phyloP scores from a whole-genome alignment of 768 basidiomycete species.

The Calocybe indica region DNA sequence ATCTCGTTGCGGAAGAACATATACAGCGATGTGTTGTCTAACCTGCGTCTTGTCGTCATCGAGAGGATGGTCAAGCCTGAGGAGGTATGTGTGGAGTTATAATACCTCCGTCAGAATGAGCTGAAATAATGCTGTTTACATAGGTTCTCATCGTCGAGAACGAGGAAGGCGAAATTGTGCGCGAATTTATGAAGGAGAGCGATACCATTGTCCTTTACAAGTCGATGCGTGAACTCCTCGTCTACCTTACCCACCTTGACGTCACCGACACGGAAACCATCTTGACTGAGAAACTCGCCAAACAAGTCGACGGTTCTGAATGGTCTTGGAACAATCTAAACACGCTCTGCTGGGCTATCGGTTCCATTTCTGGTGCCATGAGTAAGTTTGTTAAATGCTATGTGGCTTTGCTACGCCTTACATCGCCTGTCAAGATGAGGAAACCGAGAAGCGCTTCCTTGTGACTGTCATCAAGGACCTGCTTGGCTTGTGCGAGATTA shows the following conservation, averaged over 20 bases:
- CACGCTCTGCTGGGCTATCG: slow-evolving; percentile 99
- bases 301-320: slow-evolving; percentile 95
- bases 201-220: slow-evolving; percentile 99
- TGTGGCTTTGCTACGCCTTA: not conserved
- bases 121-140: slow-evolving; percentile 6
- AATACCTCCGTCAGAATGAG: not conserved
- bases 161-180: slow-evolving; percentile 98
- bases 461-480: slow-evolving; percentile 99
- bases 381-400: slow-evolving; percentile 51
- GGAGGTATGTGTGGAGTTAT: slow-evolving; percentile 54
- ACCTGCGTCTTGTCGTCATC: slow-evolving; percentile 91
- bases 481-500: slow-evolving; percentile 95
- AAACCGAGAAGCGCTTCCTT: slow-evolving; percentile 97
- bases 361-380: slow-evolving; percentile 98
- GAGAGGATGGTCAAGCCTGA: slow-evolving; percentile 99
- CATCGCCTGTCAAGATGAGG: slow-evolving; percentile 63
- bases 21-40: slow-evolving; percentile 91
- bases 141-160: slow-evolving; percentile 98
- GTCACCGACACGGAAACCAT: slow-evolving; percentile 95
- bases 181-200: slow-evolving; percentile 98
- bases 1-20: slow-evolving; percentile 88
- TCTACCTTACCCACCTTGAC: slow-evolving; percentile 96
- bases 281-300: slow-evolving; percentile 93
- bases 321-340: slow-evolving; percentile 99
- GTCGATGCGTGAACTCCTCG: slow-evolving; percentile 95